Percentiles rank a stretch among this genome's conserved stretches.
Conservation (phyloP, 345 rosid genomes). For the Balakata baccata region DNA sequence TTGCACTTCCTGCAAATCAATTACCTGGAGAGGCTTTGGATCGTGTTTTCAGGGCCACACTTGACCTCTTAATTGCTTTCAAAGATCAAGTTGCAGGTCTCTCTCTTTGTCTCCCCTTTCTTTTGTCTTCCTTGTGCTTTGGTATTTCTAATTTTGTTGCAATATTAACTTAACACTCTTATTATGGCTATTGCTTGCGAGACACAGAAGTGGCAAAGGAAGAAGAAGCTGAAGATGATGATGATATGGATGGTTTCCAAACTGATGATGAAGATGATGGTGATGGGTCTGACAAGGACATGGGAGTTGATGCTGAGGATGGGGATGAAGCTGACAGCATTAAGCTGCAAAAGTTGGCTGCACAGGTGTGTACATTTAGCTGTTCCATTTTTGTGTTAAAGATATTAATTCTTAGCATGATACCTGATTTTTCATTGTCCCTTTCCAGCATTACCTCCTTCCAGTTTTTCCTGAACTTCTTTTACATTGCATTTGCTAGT, state of each 20-base stretch:
- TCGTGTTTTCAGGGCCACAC: slow-evolving; percentile 77
- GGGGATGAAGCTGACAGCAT: slow-evolving; percentile 90
- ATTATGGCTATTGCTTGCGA: not conserved
- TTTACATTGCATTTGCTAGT: not conserved
- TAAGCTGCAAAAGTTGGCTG: slow-evolving; percentile 78
- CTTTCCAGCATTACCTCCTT: not conserved
- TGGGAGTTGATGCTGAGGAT: slow-evolving; percentile 91
- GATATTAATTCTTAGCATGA: not conserved
- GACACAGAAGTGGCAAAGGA: slow-evolving; percentile 80
- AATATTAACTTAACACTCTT: not conserved
- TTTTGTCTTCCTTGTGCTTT: not conserved
- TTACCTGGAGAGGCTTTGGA: slow-evolving; percentile 83
- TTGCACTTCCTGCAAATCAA: slow-evolving; percentile 79
- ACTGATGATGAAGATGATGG: slow-evolving; percentile 84
- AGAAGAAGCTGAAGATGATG: slow-evolving; percentile 76
- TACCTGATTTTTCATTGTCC: too few relatives aligned
- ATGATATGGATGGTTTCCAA: slow-evolving; percentile 88
- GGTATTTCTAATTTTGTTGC: not conserved
- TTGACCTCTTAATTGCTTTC: slow-evolving; percentile 84
- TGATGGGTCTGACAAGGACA: slow-evolving; percentile 88
- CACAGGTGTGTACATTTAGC: slow-evolving; percentile 60
- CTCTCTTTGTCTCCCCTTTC: not conserved
- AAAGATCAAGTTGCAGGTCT: slow-evolving; percentile 94
- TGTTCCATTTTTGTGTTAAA: not conserved
- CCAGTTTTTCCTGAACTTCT: not conserved